Base-by-base conservation (phyloP, 768 basidiomycete genomes). In the Boletus bicolor region DNA sequence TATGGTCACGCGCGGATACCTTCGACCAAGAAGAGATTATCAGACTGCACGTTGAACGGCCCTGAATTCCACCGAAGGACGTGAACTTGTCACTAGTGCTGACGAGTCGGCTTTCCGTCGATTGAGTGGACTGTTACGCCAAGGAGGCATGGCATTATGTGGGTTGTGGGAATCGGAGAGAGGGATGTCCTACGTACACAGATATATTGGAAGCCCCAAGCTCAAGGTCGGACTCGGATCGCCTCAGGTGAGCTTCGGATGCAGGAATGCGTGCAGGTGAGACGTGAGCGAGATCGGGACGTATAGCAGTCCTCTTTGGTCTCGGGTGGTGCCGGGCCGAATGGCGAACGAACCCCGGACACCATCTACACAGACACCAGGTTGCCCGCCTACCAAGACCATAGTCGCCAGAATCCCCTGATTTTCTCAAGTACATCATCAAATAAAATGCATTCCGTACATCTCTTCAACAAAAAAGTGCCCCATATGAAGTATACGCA, bases 161-260 rank as follows among this genome's bases (percentile, higher is more conserved):
- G 42, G 49, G 48, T 24, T 45, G 59, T 51, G 54, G 47, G 55
- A 63, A 64, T 38, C 32, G 30, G 49, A 21, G 39, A 49, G 34
- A 10, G 11, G 32, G 42, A 44, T 24, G n/a, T 39, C n/a, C 44
- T n/a, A 58, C 59, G 62, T 42, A 67, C 53, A 37, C 30, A 61
- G 15, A 46, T 54, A 30, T 48, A 32, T 49, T 50, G 42, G 32
- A 53, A 43, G 43, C 21, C 32, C 30, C 7, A 14, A 54, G 49
- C 38, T 65, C 54, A 28, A 47, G 48, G 53, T 44, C 28, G 41
- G 35, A 49, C 26, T 30, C 43, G 42, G 35, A 36, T 42, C 38
- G 54, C 26, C 64, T 65, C 64, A 67, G 52, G 55, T 67, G 64
- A 65, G 64, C 48, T 55, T 65, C 30, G 4, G 49, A n/a, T 46